Base-by-base conservation (phyloP, 1,284 basidiomycete genomes). In the Naganishia cerealis region DNA sequence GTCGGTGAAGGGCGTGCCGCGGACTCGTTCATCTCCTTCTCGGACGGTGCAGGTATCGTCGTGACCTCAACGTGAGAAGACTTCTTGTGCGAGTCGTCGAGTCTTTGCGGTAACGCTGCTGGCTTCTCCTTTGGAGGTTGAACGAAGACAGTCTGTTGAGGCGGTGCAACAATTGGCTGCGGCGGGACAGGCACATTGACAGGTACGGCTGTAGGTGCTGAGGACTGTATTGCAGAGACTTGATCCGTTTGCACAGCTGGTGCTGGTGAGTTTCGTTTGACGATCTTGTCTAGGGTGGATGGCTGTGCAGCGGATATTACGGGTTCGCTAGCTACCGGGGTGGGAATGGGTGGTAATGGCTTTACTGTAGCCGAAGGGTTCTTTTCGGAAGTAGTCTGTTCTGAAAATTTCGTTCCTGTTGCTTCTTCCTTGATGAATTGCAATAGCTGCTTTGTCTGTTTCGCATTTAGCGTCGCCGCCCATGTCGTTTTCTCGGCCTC, bases 401-500 rank as follows among this genome's bases (percentile, higher is more conserved):
- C 46, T 24, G 46, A 3, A 7, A 10, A 62, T 65, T 21, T 67
- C 58, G 42, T 4, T 12, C 16, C 67, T 67, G n/a, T 70, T 70
- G 15, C 38, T 75, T 26, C 73, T 66, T n/a, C 72, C 74, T 50
- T 78, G 76, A 57, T 72, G 72, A 18, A 71, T 70, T 5, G 74
- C 74, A 13, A 72, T 43, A 68, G 78, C 73, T 56, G 75, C 73
- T 15, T 76, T 72, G 67, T 77, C 77, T 16, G 73, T 13, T 75
- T 65, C 0, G 76, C 73, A 0, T 74, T 71, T 0, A 80, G 72
- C 1, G 75, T 72, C 13, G 70, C 67, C 9, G 72, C 71, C 79
- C 79, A 80, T 1, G 73, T 72, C 67, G 75, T 73, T 69, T 76
- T 77, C 62, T 79, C 78, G 52, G 75, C 71, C 13, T 68, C 54